Conservation (phyloP, 805 yeast genomes). For the Zygosaccharomyces rouxii region DNA sequence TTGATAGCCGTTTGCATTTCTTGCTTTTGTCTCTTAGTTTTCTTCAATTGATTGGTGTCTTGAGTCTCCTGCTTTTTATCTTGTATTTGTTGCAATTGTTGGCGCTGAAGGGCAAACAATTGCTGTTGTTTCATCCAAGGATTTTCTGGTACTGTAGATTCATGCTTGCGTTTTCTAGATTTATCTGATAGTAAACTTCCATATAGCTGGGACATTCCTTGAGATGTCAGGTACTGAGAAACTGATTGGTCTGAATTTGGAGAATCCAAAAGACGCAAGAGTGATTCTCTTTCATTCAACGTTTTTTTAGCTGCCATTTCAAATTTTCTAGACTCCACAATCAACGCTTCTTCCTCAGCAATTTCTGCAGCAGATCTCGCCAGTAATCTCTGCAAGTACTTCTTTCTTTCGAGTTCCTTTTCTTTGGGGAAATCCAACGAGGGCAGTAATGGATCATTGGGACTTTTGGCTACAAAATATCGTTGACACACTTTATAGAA, state of each 20-base stretch:
- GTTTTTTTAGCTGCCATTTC: slow-evolving; percentile 90
- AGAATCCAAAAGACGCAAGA: slow-evolving; percentile 76
- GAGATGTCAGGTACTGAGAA: slow-evolving; percentile 73
- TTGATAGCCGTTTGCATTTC: slow-evolving; percentile 31
- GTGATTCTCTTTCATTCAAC: slow-evolving; percentile 72
- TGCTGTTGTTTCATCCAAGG: slow-evolving; percentile 43
- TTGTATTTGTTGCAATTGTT: slow-evolving; percentile 32
- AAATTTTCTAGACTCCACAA: slow-evolving; percentile 86
- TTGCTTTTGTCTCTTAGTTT: slow-evolving; percentile 32
- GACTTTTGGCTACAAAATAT: slow-evolving; percentile 43
- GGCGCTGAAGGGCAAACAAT: slow-evolving; percentile 38
- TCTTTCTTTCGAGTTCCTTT: slow-evolving; percentile 74
- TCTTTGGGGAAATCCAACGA: slow-evolving; percentile 65
- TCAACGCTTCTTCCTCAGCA: slow-evolving; percentile 94
- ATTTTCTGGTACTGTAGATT: slow-evolving; percentile 39
- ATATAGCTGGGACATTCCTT: slow-evolving; percentile 83
- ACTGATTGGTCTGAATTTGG: slow-evolving; percentile 77
- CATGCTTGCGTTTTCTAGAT: slow-evolving; percentile 48
- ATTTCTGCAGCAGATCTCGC: slow-evolving; percentile 92
- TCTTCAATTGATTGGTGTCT: slow-evolving; percentile 19
- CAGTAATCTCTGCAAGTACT: slow-evolving; percentile 69
- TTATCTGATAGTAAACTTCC: slow-evolving; percentile 70
- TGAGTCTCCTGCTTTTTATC: slow-evolving; percentile 10
- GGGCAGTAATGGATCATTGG: slow-evolving; percentile 50
- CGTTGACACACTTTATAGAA: slow-evolving; percentile 66